Evolutionary conservation across 495 filamentous ascomycete species (phyloP).

Genomic region (Podospora bellae-mahoneyi): DNA sequence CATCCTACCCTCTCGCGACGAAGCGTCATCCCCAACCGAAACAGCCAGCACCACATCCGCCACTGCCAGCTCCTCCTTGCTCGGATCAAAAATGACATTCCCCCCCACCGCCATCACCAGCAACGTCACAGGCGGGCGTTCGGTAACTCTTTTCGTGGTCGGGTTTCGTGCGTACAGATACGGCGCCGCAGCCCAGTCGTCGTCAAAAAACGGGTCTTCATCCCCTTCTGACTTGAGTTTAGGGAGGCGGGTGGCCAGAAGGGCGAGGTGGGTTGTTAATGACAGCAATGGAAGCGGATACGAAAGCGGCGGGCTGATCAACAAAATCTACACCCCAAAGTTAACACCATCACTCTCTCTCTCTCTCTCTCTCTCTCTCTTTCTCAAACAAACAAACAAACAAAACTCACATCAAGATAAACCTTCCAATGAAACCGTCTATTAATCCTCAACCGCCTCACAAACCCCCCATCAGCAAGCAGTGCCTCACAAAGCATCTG

Average conservation of each 20-base stretch:
- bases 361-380: no score
- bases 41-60: slow-evolving; percentile 84
- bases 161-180: slow-evolving; percentile 64
- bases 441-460: slow-evolving; percentile 75
- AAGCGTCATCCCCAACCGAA: slow-evolving; percentile 53
- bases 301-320: slow-evolving; percentile 85
- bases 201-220: slow-evolving; percentile 96
- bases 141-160: slow-evolving; percentile 14
- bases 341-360: background rate
- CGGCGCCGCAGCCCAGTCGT: slow-evolving; percentile 86
- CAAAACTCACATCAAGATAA: slow-evolving; percentile 76
- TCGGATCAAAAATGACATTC: slow-evolving; percentile 92
- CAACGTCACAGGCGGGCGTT: slow-evolving; percentile 76
- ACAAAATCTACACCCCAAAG: slow-evolving; percentile 62
- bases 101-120: slow-evolving; percentile 82
- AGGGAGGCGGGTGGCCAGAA: slow-evolving; percentile 81
- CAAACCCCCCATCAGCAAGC: slow-evolving; percentile 69
- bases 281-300: slow-evolving; percentile 91
- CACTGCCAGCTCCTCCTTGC: slow-evolving; percentile 83
- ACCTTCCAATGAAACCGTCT: slow-evolving; percentile 90
- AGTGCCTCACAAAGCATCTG: slow-evolving; percentile 87
- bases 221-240: slow-evolving; percentile 76
- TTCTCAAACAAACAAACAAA: no score
- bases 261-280: slow-evolving; percentile 91
- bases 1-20: slow-evolving; percentile 18